Evolutionary conservation across 768 basidiomycete genomes (phyloP).

Genomic region (Tulasnella sp.): DNA sequence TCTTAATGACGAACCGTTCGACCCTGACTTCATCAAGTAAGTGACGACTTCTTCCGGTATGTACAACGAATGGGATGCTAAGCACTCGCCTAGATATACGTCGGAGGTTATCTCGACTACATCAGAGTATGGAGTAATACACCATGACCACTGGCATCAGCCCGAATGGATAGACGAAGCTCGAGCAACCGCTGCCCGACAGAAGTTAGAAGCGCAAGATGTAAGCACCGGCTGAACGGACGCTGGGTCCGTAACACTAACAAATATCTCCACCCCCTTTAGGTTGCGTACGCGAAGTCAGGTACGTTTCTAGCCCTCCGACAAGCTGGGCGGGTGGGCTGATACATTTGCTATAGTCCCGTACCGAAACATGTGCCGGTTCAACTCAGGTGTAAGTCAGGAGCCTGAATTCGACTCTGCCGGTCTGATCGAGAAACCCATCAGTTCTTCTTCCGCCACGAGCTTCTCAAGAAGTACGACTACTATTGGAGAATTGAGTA

Average conservation of each 20-base stretch:
- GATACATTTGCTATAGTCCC: conserved; percentile 30
- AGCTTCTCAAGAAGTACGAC: conserved; percentile 61
- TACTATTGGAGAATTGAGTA: conserved; percentile 92
- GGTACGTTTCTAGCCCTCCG: not conserved
- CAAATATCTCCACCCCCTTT: too few relatives aligned
- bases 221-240: conserved; percentile 32
- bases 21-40: conserved; percentile 61
- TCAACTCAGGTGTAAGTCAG: conserved; percentile 66
- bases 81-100: conserved; percentile 33
- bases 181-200: conserved; percentile 47
- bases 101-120: conserved; percentile 50
- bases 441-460: conserved; percentile 78
- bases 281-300: conserved; percentile 22
- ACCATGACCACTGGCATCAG: conserved; percentile 60
- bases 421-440: not conserved
- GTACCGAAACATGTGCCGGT: conserved; percentile 94
- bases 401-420: too few relatives aligned
- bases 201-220: conserved; percentile 51
- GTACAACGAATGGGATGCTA: too few relatives aligned
- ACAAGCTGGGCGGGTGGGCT: too few relatives aligned
- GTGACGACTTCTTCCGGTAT: too few relatives aligned
- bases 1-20: conserved; percentile 73
- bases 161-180: conserved; percentile 76
- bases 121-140: conserved; percentile 56
- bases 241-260: too few relatives aligned